Evolutionary conservation across 371 early-diverging fungal species (phyloP).

Genomic region (Massospora cicadina): DNA sequence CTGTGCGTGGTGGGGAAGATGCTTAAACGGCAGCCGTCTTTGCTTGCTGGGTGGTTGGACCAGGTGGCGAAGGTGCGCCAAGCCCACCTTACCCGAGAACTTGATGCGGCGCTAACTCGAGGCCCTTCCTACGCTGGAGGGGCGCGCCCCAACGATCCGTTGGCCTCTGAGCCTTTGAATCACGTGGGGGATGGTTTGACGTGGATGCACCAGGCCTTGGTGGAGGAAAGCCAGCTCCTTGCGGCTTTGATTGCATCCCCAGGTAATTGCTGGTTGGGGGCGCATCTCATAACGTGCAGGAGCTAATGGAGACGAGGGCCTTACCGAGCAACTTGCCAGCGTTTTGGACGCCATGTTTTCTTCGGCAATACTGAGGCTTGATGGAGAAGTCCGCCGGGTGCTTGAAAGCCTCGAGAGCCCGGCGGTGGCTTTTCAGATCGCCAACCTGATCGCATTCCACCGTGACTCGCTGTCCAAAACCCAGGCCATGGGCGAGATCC

Average conservation of each 20-base stretch:
- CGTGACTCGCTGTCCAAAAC: neutral
- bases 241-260: neutral
- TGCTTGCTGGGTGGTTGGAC: neutral
- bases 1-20: neutral
- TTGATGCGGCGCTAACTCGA: constrained; percentile 58
- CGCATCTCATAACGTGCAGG: too few species aligned
- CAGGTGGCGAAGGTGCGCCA: neutral
- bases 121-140: constrained; percentile 65
- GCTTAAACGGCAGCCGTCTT: neutral
- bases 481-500: neutral
- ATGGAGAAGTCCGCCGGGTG: neutral
- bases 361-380: neutral
- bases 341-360: neutral
- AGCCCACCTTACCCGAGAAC: constrained; percentile 31
- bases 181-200: constrained; percentile 91
- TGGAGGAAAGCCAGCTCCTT: constrained; percentile 5
- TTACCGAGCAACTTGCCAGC: neutral
- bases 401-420: neutral
- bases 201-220: constrained; percentile 80
- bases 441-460: constrained; percentile 7
- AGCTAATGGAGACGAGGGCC: neutral
- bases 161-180: constrained; percentile 75
- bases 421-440: neutral
- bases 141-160: constrained; percentile 78
- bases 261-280: neutral